Base-by-base conservation (phyloP, 2,329 filamentous ascomycete genomes). In the Pseudocercospora cruenta region DNA sequence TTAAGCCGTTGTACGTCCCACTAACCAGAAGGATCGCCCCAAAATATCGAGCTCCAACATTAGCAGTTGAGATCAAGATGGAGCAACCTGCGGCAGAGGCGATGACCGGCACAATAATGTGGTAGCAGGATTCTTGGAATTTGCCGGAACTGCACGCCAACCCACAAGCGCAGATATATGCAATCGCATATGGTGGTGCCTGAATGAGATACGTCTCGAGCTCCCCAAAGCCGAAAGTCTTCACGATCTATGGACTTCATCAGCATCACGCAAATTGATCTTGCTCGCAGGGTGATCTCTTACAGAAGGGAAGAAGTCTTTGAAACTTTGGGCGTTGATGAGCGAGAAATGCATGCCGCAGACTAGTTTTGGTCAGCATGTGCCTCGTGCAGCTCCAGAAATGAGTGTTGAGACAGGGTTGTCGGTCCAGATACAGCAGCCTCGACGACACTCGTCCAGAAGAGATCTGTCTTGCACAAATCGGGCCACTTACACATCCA, bases 121-220 rank as follows among this genome's bases (percentile, higher is more conserved):
- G 28, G 8, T 31, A 31, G 28, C 28, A 31, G 28, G 28, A 31
- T 55, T 78, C 76, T 53, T 71, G 72, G 63, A 73, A 71, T 24
- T 72, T 74, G 8, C 75, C 75, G 9, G 73, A 75, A 16, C 69
- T 69, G 65, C 71, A 77, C 2, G 75, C 72, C 9, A 73, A 62
- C n/a, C 54, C 66, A 54, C 71, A 73, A 4, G 75, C 71, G 28
- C 69, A 65, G 22, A 67, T 65, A 55, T 76, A 77, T 7, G 75
- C 72, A 61, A 78, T 71, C 31, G 72, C 73, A 62, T 80, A 80
- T 0, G 80, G 80, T 0, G 80, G 80, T 0, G 80, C 80, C 60
- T 81, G 79, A 2, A 82, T 73, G 14, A 82, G 78, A 57, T 80
- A 81, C 0, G 80, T 82, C 53, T 65, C 39, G 3, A 65, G 63